Evolutionary conservation across 2,329 filamentous ascomycete genomes (phyloP).

Genomic region (Colletotrichum sp.): DNA sequence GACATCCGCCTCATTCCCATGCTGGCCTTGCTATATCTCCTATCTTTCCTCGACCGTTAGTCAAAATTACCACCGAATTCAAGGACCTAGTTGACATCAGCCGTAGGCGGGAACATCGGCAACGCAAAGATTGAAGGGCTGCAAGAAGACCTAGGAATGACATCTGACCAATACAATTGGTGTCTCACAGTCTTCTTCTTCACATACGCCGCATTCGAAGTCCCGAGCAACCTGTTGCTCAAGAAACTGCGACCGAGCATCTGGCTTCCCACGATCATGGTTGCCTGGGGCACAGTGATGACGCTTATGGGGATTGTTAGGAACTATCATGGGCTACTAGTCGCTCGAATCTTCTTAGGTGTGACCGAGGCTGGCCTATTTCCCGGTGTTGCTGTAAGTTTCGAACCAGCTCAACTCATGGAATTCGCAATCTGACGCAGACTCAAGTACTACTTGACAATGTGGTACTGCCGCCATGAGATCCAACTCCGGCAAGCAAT

Average conservation of each 20-base stretch:
- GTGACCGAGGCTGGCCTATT: slow-evolving; percentile 72
- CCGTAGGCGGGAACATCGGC: slow-evolving; percentile 61
- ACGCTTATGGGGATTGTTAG: slow-evolving; percentile 59
- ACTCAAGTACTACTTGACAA: slow-evolving; percentile 54
- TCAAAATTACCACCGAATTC: not conserved
- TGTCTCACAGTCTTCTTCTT: slow-evolving; percentile 79
- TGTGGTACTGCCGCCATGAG: slow-evolving; percentile 65
- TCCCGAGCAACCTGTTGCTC: slow-evolving; percentile 78
- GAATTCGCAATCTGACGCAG: too few relatives aligned
- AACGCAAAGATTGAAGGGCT: slow-evolving; percentile 71
- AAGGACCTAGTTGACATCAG: not conserved
- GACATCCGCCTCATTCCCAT: slow-evolving; percentile 59
- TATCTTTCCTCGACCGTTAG: slow-evolving; percentile 70
- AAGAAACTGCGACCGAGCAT: slow-evolving; percentile 75
- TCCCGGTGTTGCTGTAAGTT: slow-evolving; percentile 60
- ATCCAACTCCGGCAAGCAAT: slow-evolving; percentile 66
- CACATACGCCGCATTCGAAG: slow-evolving; percentile 77
- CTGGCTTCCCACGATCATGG: slow-evolving; percentile 80
- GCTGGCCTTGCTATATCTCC: slow-evolving; percentile 71
- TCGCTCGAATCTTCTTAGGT: slow-evolving; percentile 63
- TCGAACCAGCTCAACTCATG: too few relatives aligned
- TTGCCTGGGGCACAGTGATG: slow-evolving; percentile 58
- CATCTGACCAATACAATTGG: slow-evolving; percentile 72
- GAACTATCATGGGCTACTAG: slow-evolving; percentile 51
- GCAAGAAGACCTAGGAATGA: slow-evolving; percentile 60